Evolutionary conservation across 495 filamentous ascomycete species (phyloP).

Genomic region (Pyronema domesticum): DNA sequence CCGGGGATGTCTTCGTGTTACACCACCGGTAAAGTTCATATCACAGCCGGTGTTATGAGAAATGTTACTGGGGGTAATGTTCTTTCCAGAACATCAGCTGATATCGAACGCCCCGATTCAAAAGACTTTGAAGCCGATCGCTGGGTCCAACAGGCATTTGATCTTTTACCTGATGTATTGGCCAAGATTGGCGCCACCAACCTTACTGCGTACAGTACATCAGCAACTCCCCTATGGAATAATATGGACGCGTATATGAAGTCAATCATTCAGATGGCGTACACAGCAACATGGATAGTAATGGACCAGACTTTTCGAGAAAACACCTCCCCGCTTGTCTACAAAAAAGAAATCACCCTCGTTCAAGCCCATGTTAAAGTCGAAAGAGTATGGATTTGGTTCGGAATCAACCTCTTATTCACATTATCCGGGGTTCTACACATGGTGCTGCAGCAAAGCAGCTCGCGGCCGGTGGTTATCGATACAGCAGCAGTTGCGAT

Average conservation of each 20-base stretch:
- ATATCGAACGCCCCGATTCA: not conserved
- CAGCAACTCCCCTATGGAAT: not conserved
- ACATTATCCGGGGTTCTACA: not conserved
- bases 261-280: not conserved
- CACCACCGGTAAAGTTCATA: not conserved
- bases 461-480: not conserved
- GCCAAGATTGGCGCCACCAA: not conserved
- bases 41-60: not conserved
- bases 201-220: too few species aligned
- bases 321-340: not conserved
- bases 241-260: not conserved
- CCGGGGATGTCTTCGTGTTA: too few species aligned
- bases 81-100: not conserved
- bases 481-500: not conserved
- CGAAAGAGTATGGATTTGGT: not conserved
- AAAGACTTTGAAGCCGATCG: not conserved
- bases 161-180: not conserved
- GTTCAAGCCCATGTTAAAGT: not conserved
- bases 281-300: not conserved
- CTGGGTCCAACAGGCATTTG: not conserved
- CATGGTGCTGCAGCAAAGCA: not conserved
- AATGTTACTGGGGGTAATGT: not conserved
- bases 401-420: not conserved
- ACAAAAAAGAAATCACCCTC: not conserved
- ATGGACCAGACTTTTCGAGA: not conserved